Conservation (phyloP, 306 rosid species). For the Sindora glabra region DNA sequence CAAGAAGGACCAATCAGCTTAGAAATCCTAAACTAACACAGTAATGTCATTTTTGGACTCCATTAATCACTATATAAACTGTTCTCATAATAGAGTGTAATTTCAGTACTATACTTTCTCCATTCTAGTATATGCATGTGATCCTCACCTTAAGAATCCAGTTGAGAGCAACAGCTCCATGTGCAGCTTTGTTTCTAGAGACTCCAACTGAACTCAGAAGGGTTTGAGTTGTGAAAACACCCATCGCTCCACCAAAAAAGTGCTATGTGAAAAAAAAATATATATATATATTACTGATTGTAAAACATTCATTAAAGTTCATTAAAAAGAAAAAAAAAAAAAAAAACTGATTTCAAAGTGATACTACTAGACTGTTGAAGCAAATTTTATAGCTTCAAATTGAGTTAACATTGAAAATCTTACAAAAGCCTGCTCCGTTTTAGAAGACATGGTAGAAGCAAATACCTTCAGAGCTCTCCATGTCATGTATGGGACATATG, state of each 20-base stretch:
- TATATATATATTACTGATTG: not conserved
- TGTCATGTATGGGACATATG: conserved; percentile 92
- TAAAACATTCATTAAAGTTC: not conserved
- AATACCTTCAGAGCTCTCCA: conserved; percentile 95
- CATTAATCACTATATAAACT: not conserved
- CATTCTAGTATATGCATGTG: not conserved
- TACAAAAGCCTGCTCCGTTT: not conserved
- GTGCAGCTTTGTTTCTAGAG: conserved; percentile 57
- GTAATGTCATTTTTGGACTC: not conserved
- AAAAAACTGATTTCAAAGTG: not conserved
- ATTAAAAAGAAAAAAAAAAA: not conserved
- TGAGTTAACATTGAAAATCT: not conserved
- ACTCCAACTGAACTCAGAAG: conserved; percentile 86
- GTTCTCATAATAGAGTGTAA: not conserved
- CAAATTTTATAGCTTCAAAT: not conserved
- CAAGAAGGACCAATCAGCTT: not conserved
- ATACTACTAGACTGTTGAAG: not conserved
- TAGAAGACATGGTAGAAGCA: not conserved
- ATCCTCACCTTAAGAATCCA: conserved; percentile 89
- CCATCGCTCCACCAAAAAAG: conserved; percentile 99
- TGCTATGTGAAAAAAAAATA: conserved; percentile 37
- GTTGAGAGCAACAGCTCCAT: conserved; percentile 88
- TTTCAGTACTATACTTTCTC: not conserved
- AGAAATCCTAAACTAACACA: not conserved
- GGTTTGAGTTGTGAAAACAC: conserved; percentile 93